Conservation (phyloP, 371 early-diverging fungal genomes). For the Paramicrosporidium saccamoebae region DNA sequence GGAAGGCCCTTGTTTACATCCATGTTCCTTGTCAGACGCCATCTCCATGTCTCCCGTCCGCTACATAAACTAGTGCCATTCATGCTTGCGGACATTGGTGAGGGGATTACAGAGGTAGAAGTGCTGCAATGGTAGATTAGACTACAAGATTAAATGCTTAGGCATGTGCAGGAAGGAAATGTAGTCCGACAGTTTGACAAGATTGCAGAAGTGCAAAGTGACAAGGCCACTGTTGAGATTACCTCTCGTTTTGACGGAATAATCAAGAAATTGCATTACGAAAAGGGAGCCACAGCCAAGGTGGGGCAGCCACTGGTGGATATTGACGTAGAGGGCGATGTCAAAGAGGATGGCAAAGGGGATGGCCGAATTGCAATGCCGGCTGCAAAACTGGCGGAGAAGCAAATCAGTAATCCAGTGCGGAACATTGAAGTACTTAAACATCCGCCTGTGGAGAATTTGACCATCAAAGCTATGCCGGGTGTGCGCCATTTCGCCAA, state of each 20-base stretch:
- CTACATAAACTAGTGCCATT: constrained; percentile 39
- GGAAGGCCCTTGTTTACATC: too few species aligned
- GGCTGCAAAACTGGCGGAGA: constrained; percentile 1
- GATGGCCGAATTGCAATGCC: background rate
- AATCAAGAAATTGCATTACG: constrained; percentile 39
- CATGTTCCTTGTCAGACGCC: too few species aligned
- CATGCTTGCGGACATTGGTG: constrained; percentile 80
- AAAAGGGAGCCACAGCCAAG: constrained; percentile 54
- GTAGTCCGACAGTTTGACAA: constrained; percentile 64
- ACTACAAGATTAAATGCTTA: constrained; percentile 4
- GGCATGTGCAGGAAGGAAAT: constrained; percentile 69
- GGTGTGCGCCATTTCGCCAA: constrained; percentile 64
- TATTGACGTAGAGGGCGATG: constrained; percentile 29
- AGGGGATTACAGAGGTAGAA: constrained; percentile 88
- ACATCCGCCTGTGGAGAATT: constrained; percentile 5
- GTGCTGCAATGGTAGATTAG: constrained; percentile 56
- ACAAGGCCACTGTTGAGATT: constrained; percentile 92
- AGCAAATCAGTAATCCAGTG: constrained; percentile 2
- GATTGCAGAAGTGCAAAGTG: constrained; percentile 85
- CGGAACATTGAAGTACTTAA: constrained; percentile 5
- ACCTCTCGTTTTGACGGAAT: constrained; percentile 69
- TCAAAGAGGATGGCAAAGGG: constrained; percentile 2
- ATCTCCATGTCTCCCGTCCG: too few species aligned
- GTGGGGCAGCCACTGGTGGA: constrained; percentile 78
- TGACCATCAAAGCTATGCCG: constrained; percentile 35